Conservation (phyloP, 2,329 filamentous ascomycete species). For the Nemania sp. region DNA sequence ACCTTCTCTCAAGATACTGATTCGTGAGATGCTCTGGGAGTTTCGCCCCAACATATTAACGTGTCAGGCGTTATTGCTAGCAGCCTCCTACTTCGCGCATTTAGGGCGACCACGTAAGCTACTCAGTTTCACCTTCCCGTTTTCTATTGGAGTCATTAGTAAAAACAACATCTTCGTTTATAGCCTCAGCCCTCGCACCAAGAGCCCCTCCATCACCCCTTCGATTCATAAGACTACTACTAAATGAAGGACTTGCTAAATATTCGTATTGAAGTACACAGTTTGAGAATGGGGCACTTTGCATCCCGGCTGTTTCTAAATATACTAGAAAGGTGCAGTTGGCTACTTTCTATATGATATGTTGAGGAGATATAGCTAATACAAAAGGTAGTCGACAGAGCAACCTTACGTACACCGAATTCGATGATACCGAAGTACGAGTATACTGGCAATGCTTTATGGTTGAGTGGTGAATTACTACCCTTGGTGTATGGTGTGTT, state of each 20-base stretch:
- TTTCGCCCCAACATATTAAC: conserved; percentile 49
- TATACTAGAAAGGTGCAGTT: conserved; percentile 48
- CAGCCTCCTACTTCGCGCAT: conserved; percentile 54
- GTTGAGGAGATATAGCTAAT: conserved; percentile 10
- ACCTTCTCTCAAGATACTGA: conserved; percentile 53
- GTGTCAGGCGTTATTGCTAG: conserved; percentile 54
- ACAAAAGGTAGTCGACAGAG: conserved; percentile 36
- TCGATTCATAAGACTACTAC: background rate
- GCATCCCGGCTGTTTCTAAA: conserved; percentile 51
- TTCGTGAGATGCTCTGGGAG: conserved; percentile 51
- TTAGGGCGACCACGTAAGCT: conserved; percentile 50
- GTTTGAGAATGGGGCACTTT: conserved; percentile 52
- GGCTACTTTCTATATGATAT: background rate
- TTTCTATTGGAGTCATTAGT: background rate
- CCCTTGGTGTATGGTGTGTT: background rate
- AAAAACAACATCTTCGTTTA: background rate
- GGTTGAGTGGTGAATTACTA: conserved; percentile 70
- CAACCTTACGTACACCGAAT: conserved; percentile 40
- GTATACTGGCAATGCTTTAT: conserved; percentile 80
- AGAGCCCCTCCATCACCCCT: background rate
- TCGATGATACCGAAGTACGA: conserved; percentile 63
- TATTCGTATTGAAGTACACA: conserved; percentile 43
- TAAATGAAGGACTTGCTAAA: conserved; percentile 5
- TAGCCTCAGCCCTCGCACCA: background rate
- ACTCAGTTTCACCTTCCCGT: background rate